Evolutionary conservation across 345 rosid genomes (phyloP), one percentile per base, ranked within the genome.

Genomic region (Syzygium jambos): DNA sequence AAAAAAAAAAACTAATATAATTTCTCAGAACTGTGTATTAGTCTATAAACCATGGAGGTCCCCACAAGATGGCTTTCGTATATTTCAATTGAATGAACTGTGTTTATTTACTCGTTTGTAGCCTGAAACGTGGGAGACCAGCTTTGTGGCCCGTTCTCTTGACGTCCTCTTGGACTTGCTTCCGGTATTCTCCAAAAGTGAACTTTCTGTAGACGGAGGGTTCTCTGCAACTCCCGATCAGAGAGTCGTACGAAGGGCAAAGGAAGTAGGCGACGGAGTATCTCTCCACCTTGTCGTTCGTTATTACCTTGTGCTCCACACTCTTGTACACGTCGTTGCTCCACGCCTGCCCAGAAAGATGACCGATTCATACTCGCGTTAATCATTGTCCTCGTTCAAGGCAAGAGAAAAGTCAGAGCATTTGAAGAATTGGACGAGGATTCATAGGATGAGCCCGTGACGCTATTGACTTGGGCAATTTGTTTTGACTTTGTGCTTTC

Each of bases 241-340:
- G 85, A 9, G 96, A 89, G 49, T 94, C 94, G 52, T 92, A 86
- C 2, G 94, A 92, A 11, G 97, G 97, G 91, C 97, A 95, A 2
- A 95, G 91, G 88, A 95, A 95, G 89, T 93, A 95, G 84, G 97
- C 97, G 14, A 91, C 54, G 25, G 96, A 93, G 78, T 90, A 92
- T 90, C 97, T 89, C 83, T 94, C 97, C 86, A 29, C 89, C 89
- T 88, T 87, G 84, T 57, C 85, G 86, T 95, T 94, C 4, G 94
- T 88, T 87, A 91, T 85, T 87, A 94, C 97, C 86, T 88, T 93
- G 88, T 95, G 97, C 89, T 95, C 93, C 89, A 93, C 96, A 51
- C 97, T 95, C 86, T 88, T 94, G 78, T 95, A 95, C 10, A 89
- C 86, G 65, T 95, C 93, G 84, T 95, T 95, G 93, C 96, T 95